Evolutionary conservation across 2,329 filamentous ascomycete species (phyloP), one percentile per base, ranked within the genome.

Genomic region (Pseudogymnoascus sp.): DNA sequence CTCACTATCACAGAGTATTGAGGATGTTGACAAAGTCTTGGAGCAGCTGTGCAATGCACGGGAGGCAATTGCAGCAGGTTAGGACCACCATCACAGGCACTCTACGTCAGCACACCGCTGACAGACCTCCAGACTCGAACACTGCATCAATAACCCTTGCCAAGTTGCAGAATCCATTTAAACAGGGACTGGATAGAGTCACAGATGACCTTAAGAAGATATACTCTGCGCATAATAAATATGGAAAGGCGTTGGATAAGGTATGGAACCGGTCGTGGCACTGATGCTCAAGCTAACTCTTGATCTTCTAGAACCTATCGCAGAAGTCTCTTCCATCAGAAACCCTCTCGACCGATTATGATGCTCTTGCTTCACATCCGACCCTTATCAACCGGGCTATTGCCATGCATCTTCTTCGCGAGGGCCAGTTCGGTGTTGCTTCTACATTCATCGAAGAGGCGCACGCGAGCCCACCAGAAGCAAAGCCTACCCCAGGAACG

Each of bases 401-500:
- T 69, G 90, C 90, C 8, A 97, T 97, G 92, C 95, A 99, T 73
- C 83, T 99, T 21, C 83, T 99, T 40, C 90, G 95, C 42, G 93
- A 97, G 77, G 95, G 95, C 59, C 90, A 96, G 72, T 99, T 99
- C 75, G 83, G 82, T 21, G 93, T 96, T 1, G 93, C 93, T 11
- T 86, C 88, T 14, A 91, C 88, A 1, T 97, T 99, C 69, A 84
- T 96, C 59, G 79, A 83, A 12, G 95, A 97, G 78, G 84, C 83
- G 31, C 76, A 79, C 62, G 73, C 78, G 23, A 76, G 78, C 65
- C 77, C 79, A 40, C 74, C 76, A 25, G 72, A 73, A 68, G 76
- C 67, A 65, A 73, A 60, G 69, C 71, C 66, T 71, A 74, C 65
- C 68, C 72, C 49, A 63, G 71, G 65, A 66, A 71, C 53, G 40